phyloP scores from a whole-genome alignment of 2,329 filamentous ascomycete genomes.

The Clonostachys byssicola region DNA sequence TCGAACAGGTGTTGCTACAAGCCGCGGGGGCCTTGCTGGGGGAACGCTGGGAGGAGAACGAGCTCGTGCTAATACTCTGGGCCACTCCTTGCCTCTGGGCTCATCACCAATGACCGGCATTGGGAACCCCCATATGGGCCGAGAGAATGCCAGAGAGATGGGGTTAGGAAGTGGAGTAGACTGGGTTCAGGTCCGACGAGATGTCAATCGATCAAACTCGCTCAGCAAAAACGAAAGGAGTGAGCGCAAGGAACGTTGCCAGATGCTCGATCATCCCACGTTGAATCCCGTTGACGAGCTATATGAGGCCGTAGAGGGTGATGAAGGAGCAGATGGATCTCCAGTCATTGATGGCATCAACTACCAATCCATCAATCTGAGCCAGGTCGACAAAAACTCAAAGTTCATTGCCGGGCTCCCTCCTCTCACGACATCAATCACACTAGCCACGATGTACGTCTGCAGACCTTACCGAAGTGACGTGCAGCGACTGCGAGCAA shows the following conservation, averaged over 20 bases:
- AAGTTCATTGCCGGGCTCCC: constrained; percentile 84
- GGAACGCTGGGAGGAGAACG: constrained; percentile 29
- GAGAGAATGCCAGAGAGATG: constrained; percentile 64
- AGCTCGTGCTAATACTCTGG: constrained; percentile 33
- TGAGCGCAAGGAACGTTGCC: constrained; percentile 83
- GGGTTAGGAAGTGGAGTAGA: constrained; percentile 63
- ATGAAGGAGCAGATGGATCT: constrained; percentile 81
- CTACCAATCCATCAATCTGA: constrained; percentile 75
- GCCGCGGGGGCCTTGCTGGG: constrained; percentile 76
- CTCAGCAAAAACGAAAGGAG: constrained; percentile 82
- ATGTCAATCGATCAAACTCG: constrained; percentile 93
- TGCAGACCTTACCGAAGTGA: constrained; percentile 93
- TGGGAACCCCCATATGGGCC: constrained; percentile 26
- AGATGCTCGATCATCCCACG: constrained; percentile 89
- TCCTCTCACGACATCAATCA: constrained; percentile 74
- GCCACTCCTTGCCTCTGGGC: constrained; percentile 31
- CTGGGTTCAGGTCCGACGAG: constrained; percentile 96
- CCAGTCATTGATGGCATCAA: constrained; percentile 80
- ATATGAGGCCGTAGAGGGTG: constrained; percentile 78
- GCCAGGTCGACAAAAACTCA: constrained; percentile 91
- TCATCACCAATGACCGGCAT: constrained; percentile 28
- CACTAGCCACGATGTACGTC: constrained; percentile 84
- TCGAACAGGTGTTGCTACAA: constrained; percentile 88
- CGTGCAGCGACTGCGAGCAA: constrained; percentile 85
- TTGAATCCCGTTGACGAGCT: constrained; percentile 88